Percentiles rank a stretch among this genome's conserved stretches.
phyloP scores from a whole-genome alignment of 1,284 basidiomycete species.

The Malassezia psittaci region DNA sequence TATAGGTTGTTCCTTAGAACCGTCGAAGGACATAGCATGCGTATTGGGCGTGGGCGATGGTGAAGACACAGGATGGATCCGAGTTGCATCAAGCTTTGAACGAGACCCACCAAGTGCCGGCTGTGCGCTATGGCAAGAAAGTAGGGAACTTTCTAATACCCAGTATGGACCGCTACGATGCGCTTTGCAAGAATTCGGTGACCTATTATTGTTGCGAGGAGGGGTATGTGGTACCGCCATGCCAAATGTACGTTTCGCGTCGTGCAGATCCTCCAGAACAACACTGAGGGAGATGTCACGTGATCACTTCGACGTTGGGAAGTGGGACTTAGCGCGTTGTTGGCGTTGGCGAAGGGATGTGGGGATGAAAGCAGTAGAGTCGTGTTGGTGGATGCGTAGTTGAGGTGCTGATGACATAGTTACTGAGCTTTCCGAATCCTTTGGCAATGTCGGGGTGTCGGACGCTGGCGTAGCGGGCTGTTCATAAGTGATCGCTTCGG shows the following conservation, averaged over 20 bases:
- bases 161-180: too few species aligned
- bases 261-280: neutral
- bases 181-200: too few species aligned
- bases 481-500: conserved; percentile 1
- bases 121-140: neutral
- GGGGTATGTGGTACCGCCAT: too few species aligned
- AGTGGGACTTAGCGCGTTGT: too few species aligned
- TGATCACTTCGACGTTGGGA: neutral
- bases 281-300: conserved; percentile 4
- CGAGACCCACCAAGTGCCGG: neutral
- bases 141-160: too few species aligned
- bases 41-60: too few species aligned
- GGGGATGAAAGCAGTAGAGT: conserved; percentile 41
- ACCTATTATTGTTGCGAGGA: too few species aligned
- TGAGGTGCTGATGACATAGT: conserved; percentile 38
- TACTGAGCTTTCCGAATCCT: conserved; percentile 13
- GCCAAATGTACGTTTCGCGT: neutral
- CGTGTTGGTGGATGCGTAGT: conserved; percentile 41
- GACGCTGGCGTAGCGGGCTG: neutral
- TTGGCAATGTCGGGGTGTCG: neutral
- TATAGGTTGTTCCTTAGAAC: too few species aligned
- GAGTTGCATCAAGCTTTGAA: too few species aligned
- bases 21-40: too few species aligned
- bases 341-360: conserved; percentile 3
- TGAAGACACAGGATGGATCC: too few species aligned